phyloP scores from a whole-genome alignment of 2,329 filamentous ascomycete species.

The Boeremia lycopersici region DNA sequence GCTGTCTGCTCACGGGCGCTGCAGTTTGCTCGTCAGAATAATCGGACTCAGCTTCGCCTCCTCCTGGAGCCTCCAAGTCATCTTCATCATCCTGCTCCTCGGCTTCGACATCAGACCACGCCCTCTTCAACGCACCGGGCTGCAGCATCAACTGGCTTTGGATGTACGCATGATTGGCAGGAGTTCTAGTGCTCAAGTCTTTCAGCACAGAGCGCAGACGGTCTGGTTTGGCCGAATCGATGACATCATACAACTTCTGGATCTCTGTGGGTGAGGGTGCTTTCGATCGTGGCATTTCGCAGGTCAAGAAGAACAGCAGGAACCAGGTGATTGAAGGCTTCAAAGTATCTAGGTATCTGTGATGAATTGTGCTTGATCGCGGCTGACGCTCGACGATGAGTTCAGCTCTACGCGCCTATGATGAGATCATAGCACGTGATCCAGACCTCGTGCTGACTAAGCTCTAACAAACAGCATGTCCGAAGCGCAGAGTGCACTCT shows the following conservation, averaged over 20 bases:
- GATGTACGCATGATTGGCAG: neutral
- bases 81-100: neutral
- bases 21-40: conserved; percentile 6
- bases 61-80: neutral
- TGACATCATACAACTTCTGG: conserved; percentile 7
- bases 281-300: neutral
- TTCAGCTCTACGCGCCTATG: no score
- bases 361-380: no score
- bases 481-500: no score
- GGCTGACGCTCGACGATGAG: no score
- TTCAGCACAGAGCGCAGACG: conserved; percentile 12
- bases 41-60: neutral
- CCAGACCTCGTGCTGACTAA: no score
- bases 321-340: no score
- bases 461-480: no score
- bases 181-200: neutral
- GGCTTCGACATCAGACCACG: neutral
- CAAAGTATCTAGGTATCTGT: no score
- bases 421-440: no score
- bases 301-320: neutral
- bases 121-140: neutral
- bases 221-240: conserved; percentile 12
- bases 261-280: neutral
- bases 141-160: neutral
- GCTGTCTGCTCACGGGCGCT: conserved; percentile 8